Evolutionary conservation across 805 yeast genomes (phyloP).

Genomic region (Pichia deserticola): DNA sequence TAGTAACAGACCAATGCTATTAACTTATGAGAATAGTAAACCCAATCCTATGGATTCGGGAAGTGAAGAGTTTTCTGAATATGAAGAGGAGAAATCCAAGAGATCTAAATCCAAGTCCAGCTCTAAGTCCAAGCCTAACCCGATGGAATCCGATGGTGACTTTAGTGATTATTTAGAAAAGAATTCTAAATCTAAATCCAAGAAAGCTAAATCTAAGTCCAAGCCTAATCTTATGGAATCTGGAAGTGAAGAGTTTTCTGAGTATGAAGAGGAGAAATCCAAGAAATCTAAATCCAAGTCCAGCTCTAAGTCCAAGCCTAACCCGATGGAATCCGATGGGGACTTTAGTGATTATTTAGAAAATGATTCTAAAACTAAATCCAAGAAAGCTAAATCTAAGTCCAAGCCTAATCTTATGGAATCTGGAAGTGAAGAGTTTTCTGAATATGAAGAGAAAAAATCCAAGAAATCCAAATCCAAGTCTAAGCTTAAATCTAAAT

Average conservation of each 20-base stretch:
- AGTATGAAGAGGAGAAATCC: neutral
- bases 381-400: neutral
- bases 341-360: neutral
- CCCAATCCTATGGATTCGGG: neutral
- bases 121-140: neutral
- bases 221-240: conserved; percentile 4
- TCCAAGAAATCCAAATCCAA: neutral
- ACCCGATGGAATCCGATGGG: neutral
- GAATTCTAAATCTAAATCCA: neutral
- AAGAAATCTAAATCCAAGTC: neutral
- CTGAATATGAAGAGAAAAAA: neutral
- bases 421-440: neutral
- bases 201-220: neutral
- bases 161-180: neutral
- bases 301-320: neutral
- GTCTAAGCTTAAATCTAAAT: neutral
- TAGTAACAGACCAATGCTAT: neutral
- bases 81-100: neutral
- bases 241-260: neutral
- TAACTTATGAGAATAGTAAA: neutral
- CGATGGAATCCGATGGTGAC: neutral
- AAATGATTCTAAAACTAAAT: neutral
- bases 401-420: conserved; percentile 2
- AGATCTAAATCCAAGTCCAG: neutral
- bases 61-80: conserved; percentile 8